phyloP scores from a whole-genome alignment of 106 monocot genomes.

The Acanthochlamys bracteata region DNA sequence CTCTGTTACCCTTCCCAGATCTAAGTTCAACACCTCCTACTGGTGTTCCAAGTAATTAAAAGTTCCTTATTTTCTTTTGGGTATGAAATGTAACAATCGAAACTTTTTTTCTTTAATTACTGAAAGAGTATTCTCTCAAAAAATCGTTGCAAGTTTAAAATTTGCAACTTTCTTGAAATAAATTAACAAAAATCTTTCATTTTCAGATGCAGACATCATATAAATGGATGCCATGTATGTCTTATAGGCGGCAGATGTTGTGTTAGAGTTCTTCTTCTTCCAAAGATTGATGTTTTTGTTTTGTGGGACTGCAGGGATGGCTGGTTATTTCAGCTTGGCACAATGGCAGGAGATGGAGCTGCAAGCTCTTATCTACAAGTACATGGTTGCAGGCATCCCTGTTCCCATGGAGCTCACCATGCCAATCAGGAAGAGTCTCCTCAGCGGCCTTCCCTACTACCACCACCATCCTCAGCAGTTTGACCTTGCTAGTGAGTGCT shows the following conservation, averaged over 20 bases:
- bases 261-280: not conserved
- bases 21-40: constrained; percentile 2
- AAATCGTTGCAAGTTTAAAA: not conserved
- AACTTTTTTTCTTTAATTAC: not conserved
- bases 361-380: constrained; percentile 52
- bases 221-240: too few relatives aligned
- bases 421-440: constrained; percentile 27
- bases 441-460: constrained; percentile 10
- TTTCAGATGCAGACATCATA: not conserved
- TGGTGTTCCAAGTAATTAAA: not conserved
- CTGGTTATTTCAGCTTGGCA: constrained; percentile 16
- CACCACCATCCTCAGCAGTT: constrained; percentile 24
- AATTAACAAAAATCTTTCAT: too few relatives aligned
- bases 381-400: constrained; percentile 36
- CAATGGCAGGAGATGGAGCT: constrained; percentile 62
- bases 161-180: not conserved
- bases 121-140: too few relatives aligned
- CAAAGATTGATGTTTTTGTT: not conserved
- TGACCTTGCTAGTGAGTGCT: constrained; percentile 20
- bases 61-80: not conserved
- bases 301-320: constrained; percentile 7
- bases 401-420: constrained; percentile 37
- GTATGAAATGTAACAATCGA: not conserved
- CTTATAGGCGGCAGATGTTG: not conserved
- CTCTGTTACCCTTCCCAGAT: not conserved